Evolutionary conservation across 345 rosid species (phyloP).

Genomic region (Eucalyptus sp.): DNA sequence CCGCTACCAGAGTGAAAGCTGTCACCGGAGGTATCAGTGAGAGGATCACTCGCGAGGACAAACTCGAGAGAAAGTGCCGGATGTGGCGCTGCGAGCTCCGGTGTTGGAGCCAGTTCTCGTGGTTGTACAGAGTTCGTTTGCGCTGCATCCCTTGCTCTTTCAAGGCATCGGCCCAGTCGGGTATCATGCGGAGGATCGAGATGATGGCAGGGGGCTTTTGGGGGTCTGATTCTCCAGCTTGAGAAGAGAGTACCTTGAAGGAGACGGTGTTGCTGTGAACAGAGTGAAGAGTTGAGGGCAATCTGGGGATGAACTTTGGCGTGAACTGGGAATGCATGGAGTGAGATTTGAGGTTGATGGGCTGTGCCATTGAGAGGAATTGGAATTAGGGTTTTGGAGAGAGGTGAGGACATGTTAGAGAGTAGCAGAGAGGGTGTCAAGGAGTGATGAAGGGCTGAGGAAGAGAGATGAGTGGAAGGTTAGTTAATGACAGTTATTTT

Average conservation of each 20-base stretch:
- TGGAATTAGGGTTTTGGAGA: slow-evolving; percentile 17
- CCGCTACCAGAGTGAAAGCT: slow-evolving; percentile 61
- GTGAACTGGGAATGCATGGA: slow-evolving; percentile 12
- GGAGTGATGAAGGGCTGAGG: neutral
- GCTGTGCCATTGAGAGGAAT: slow-evolving; percentile 29
- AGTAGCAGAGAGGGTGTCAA: neutral
- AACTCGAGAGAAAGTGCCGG: slow-evolving; percentile 63
- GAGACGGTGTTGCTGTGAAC: neutral
- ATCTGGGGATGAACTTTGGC: slow-evolving; percentile 12
- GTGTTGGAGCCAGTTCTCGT: slow-evolving; percentile 74
- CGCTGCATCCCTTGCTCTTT: slow-evolving; percentile 76
- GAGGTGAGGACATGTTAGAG: slow-evolving; percentile 7
- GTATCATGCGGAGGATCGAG: slow-evolving; percentile 57
- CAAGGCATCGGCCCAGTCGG: slow-evolving; percentile 79
- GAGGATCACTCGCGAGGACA: slow-evolving; percentile 69
- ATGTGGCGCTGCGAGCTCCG: slow-evolving; percentile 83
- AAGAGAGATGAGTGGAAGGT: neutral
- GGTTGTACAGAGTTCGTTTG: slow-evolving; percentile 67
- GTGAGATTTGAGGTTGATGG: slow-evolving; percentile 10
- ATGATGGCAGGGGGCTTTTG: slow-evolving; percentile 15
- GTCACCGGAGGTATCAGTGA: slow-evolving; percentile 85
- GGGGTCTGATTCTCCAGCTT: slow-evolving; percentile 6
- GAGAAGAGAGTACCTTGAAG: slow-evolving; percentile 6
- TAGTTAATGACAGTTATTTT: neutral
- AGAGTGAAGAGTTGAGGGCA: neutral